Evolutionary conservation across 2,329 filamentous ascomycete genomes (phyloP).

Genomic region (Talaromyces sp.): DNA sequence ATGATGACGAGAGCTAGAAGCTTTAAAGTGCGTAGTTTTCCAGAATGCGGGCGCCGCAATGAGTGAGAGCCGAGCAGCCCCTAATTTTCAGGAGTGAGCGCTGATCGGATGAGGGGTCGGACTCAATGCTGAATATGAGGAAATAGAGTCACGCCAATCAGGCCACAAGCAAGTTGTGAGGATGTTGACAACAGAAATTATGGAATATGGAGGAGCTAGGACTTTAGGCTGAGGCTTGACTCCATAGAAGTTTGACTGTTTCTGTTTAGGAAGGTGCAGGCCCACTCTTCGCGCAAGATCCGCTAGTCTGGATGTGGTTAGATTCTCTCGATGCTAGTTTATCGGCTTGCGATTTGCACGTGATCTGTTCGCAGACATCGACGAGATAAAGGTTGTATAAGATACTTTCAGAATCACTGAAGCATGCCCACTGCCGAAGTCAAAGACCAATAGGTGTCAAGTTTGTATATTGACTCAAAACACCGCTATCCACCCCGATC

Average conservation of each 20-base stretch:
- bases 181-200: neutral
- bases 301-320: neutral
- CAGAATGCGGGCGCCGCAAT: constrained; percentile 15
- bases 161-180: neutral
- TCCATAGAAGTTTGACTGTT: neutral
- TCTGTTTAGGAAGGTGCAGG: constrained; percentile 4
- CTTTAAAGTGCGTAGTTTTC: constrained; percentile 7
- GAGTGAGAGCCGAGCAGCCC: constrained; percentile 4
- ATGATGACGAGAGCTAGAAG: constrained; percentile 9
- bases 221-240: constrained; percentile 6
- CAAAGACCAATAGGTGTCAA: neutral
- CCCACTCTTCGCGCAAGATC: neutral
- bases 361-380: neutral
- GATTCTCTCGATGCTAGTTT: neutral
- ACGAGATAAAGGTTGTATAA: neutral
- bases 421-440: neutral
- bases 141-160: neutral
- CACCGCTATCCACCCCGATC: neutral
- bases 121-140: neutral
- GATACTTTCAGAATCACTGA: neutral
- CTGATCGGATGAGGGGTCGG: neutral
- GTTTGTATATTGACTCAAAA: neutral
- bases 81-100: neutral
- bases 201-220: neutral
- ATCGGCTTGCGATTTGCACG: neutral